A percentile compares a stretch with the other conserved stretches of the same genome.
Evolutionary conservation across 2,329 filamentous ascomycete species (phyloP).

Genomic region (Beauveria asiatica): DNA sequence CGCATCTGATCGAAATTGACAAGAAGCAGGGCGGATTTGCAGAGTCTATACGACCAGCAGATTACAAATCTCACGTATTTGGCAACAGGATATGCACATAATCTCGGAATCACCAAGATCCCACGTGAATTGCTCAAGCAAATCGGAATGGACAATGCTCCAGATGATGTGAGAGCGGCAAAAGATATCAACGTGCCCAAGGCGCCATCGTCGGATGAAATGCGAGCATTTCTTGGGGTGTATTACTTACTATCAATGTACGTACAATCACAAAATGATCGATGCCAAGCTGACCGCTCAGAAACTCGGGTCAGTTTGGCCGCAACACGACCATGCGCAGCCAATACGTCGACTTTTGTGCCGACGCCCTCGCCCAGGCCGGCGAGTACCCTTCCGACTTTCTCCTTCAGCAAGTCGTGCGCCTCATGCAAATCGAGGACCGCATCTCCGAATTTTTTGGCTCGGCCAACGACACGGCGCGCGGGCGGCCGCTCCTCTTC

Average conservation of each 20-base stretch:
- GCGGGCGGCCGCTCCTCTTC: conserved; percentile 22
- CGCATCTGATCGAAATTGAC: neutral
- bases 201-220: conserved; percentile 27
- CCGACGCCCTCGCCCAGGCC: conserved; percentile 21
- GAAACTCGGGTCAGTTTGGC: conserved; percentile 30
- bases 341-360: conserved; percentile 26
- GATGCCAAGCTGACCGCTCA: conserved; percentile 10
- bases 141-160: conserved; percentile 9
- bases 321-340: conserved; percentile 24
- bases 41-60: conserved; percentile 27
- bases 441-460: conserved; percentile 26
- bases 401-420: conserved; percentile 25
- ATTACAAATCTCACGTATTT: conserved; percentile 31
- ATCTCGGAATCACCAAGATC: conserved; percentile 26
- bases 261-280: conserved; percentile 11
- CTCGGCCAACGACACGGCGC: conserved; percentile 20
- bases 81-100: conserved; percentile 33
- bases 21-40: conserved; percentile 25
- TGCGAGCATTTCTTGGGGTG: conserved; percentile 30
- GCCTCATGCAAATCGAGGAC: conserved; percentile 28
- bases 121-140: conserved; percentile 10
- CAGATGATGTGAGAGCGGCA: conserved; percentile 12
- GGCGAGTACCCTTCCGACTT: conserved; percentile 22
- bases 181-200: conserved; percentile 15
- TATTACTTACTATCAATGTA: conserved; percentile 32